These are phyloP conservation scores for Stygiomarasmius scandens DNA, from an alignment of 1,284 basidiomycete genomes.

Conservation along the genomic window DNA sequence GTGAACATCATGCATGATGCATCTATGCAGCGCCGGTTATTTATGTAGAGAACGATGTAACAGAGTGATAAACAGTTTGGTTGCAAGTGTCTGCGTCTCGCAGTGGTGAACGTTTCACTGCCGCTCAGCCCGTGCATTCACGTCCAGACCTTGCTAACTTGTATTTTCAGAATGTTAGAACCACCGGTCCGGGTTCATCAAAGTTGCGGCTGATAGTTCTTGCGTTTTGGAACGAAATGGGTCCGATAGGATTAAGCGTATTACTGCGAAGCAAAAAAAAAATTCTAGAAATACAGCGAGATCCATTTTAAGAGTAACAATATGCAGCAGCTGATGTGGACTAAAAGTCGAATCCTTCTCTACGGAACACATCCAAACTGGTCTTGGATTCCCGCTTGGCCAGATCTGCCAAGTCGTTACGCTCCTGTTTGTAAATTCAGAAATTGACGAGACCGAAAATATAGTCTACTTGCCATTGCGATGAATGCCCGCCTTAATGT, in stretches of 20 bases:
- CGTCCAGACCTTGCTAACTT: too few relatives aligned
- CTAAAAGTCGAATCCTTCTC: constrained; percentile 86
- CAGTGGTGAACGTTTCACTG: too few relatives aligned
- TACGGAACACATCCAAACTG: constrained; percentile 69
- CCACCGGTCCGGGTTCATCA: not conserved
- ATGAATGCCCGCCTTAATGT: constrained; percentile 87
- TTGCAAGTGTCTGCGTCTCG: too few relatives aligned
- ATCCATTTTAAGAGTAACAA: too few relatives aligned
- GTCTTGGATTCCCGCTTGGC: constrained; percentile 55
- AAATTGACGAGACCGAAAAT: constrained; percentile 3
- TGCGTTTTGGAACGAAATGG: not conserved
- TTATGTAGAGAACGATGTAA: too few relatives aligned
- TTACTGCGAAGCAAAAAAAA: not conserved
- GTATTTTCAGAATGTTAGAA: too few relatives aligned
- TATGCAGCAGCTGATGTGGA: not conserved
- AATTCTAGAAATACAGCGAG: not conserved
- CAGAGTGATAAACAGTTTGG: too few relatives aligned
- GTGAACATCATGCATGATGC: too few relatives aligned
- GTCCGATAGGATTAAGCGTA: constrained; percentile 18
- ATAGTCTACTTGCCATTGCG: constrained; percentile 65
- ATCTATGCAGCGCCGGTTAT: too few relatives aligned
- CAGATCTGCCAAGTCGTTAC: constrained; percentile 63
- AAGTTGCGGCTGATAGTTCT: too few relatives aligned
- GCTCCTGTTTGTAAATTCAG: constrained; percentile 46
- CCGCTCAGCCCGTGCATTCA: too few relatives aligned